These are phyloP conservation scores for Coprinopsis sp. DNA, from an alignment of 768 basidiomycete species.

Conservation along the genomic window DNA sequence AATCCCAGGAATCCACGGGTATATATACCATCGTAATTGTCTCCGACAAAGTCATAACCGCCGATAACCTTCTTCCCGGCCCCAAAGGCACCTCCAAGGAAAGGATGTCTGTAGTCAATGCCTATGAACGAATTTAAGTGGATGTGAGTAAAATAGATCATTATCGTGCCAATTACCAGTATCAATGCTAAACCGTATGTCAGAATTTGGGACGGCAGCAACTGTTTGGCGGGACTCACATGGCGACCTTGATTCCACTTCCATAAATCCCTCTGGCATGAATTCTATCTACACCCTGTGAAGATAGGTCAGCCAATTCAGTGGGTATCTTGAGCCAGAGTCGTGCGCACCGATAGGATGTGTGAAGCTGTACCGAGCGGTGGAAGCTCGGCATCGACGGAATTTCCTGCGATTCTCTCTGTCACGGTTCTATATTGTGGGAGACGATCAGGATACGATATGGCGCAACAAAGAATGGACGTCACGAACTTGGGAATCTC, in stretches of 20 bases:
- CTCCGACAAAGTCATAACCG: conserved; percentile 57
- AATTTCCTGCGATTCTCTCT: conserved; percentile 34
- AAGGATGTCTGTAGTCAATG: conserved; percentile 53
- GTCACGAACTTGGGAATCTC: conserved; percentile 36
- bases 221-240: conserved; percentile 37
- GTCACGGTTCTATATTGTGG: conserved; percentile 44
- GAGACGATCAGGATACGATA: too few relatives aligned
- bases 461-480: too few relatives aligned
- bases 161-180: conserved; percentile 27
- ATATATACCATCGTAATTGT: conserved; percentile 44
- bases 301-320: background rate
- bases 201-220: background rate
- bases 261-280: conserved; percentile 61
- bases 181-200: conserved; percentile 55
- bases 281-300: conserved; percentile 57
- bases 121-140: conserved; percentile 22
- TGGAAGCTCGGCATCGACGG: conserved; percentile 37
- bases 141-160: background rate
- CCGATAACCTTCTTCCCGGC: conserved; percentile 49
- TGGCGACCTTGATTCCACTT: conserved; percentile 62
- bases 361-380: conserved; percentile 49
- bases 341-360: conserved; percentile 45
- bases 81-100: conserved; percentile 50
- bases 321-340: too few relatives aligned
- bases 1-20: too few relatives aligned